Base-by-base conservation (phyloP, 768 basidiomycete species). In the Hygrocybe punicea region DNA sequence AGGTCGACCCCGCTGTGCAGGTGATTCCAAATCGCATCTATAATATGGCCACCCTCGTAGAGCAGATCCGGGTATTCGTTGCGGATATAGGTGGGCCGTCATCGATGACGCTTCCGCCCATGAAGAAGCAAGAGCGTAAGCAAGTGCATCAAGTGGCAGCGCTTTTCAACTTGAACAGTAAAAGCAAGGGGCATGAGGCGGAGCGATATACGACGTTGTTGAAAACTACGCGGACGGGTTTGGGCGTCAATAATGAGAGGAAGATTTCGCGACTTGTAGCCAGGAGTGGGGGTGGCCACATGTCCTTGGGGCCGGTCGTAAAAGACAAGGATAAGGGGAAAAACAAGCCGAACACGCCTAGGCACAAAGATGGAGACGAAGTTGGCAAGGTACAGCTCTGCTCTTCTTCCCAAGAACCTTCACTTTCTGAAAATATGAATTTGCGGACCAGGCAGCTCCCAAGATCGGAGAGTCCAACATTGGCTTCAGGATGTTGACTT, bases 401-500 rank as follows among this genome's bases (percentile, higher is more conserved):
- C 4, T 60, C 51, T 50, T 60, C 8, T n/a, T 29, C 13, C 11
- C n/a, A 51, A 5, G 24, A 7, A 33, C 19, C 8, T 10, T 42
- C 17, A 4, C 14, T 29, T 23, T 19, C 8, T 16, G 9, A 45
- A 16, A 7, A 45, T 40, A 25, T 47, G 11, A 8, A 10, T 40
- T 37, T 37, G 3, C 23, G 5, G 2, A 19, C 14, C 66, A 89
- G 80, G 85, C 86, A 48, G 92, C 91, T 13, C 89, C 89, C 2
- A 92, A 86, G 73, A 87, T 98, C 53, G 86, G 82, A 13, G 76
- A 81, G 60, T 74, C 82, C 2, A 98, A 98, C 63, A 65, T 94
- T 50, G 96, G 96, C 0, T 97, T 96, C 75, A 83, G 73, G 73
- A 82, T 98, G 84, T 69, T 98, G 60, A 84, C 86, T 14, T 77